These are phyloP conservation scores for Gymnopus androsaceus DNA, from an alignment of 1,284 basidiomycete genomes.

Conservation along the genomic window DNA sequence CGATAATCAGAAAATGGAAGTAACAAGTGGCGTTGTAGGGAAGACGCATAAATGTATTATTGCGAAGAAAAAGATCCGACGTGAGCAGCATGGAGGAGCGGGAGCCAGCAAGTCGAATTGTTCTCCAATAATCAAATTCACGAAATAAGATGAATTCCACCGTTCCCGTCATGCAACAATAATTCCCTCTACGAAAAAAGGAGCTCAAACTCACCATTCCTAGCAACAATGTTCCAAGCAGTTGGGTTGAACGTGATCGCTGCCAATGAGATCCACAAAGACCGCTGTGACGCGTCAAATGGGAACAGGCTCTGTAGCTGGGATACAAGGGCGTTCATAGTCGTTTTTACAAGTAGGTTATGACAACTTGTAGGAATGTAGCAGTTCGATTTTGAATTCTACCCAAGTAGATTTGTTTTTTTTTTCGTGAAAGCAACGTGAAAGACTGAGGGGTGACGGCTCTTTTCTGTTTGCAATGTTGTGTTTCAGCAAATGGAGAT, in stretches of 20 bases:
- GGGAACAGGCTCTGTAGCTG: conserved; percentile 13
- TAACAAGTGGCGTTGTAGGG: too few relatives aligned
- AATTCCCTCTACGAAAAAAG: too few relatives aligned
- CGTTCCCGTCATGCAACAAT: too few relatives aligned
- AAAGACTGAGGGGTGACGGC: not conserved
- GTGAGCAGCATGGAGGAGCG: too few relatives aligned
- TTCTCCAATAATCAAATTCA: not conserved
- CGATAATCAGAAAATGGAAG: too few relatives aligned
- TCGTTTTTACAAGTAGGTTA: too few relatives aligned
- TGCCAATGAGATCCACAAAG: conserved; percentile 64
- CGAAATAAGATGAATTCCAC: not conserved
- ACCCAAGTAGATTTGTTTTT: too few relatives aligned
- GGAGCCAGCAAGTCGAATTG: not conserved
- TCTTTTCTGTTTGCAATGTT: not conserved
- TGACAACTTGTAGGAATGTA: not conserved
- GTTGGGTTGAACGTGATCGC: conserved; percentile 87
- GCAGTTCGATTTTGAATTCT: too few relatives aligned
- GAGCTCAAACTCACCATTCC: conserved; percentile 68
- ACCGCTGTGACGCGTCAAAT: conserved; percentile 65
- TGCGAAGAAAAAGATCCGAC: too few relatives aligned
- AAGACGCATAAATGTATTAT: too few relatives aligned
- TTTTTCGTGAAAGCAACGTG: not conserved
- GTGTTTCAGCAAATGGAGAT: too few relatives aligned
- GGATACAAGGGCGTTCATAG: not conserved
- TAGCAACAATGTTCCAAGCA: conserved; percentile 95